These are phyloP conservation scores for Hypericum perforatum DNA, from an alignment of 345 rosid genomes.

Conservation along the genomic window DNA sequence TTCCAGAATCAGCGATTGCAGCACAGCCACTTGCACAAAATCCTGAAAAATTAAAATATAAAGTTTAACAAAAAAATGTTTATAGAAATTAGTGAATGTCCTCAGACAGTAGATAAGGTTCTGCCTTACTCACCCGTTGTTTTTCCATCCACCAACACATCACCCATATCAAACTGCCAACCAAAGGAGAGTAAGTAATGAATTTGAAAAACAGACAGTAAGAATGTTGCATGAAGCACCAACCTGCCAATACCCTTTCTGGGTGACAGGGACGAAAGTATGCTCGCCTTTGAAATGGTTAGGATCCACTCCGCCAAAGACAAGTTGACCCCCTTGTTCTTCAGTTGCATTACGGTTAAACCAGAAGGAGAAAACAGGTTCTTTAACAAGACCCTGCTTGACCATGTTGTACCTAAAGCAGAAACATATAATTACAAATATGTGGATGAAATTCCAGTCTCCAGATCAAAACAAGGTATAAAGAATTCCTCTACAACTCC, in stretches of 20 bases:
- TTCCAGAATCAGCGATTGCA: slow-evolving; percentile 98
- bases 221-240: not conserved
- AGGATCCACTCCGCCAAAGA: slow-evolving; percentile 49
- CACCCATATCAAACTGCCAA: slow-evolving; percentile 82
- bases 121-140: slow-evolving; percentile 16
- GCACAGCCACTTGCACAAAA: slow-evolving; percentile 55
- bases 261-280: slow-evolving; percentile 33
- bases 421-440: not conserved
- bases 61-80: slow-evolving; percentile 5
- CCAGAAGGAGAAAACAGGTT: slow-evolving; percentile 48
- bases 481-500: not conserved
- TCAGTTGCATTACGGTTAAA: slow-evolving; percentile 31
- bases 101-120: too few relatives aligned
- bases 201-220: not conserved
- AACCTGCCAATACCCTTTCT: slow-evolving; percentile 52
- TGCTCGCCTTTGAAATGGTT: slow-evolving; percentile 46
- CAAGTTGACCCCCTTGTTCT: slow-evolving; percentile 33
- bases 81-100: too few relatives aligned
- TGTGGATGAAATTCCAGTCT: too few relatives aligned
- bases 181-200: not conserved
- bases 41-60: slow-evolving; percentile 34
- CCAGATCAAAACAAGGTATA: not conserved
- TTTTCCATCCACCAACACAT: slow-evolving; percentile 56
- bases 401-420: slow-evolving; percentile 42
- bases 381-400: slow-evolving; percentile 36